Evolutionary conservation across 805 yeast species (phyloP), one percentile per base, ranked within the genome.

Genomic region (Lachancea kluyveri): DNA sequence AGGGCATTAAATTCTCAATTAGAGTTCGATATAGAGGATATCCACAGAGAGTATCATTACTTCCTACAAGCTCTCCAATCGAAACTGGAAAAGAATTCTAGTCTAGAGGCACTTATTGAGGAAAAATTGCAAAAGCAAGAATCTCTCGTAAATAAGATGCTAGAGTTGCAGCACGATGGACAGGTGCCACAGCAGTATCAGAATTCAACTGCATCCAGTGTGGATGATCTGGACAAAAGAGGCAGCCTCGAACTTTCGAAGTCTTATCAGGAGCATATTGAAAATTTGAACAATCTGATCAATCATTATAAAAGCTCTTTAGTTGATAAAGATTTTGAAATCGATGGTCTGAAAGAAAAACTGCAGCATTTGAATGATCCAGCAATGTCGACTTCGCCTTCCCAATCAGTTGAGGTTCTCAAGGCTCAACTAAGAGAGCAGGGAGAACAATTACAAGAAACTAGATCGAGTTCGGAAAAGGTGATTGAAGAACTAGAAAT

Each of bases 41-140:
- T 54, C 25, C 59, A 53, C 32, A 43, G 48, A 17, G 51, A 49
- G 21, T 54, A 54, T 33, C 57, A 46, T 12, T 39, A 41, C 11
- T 54, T 53, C 30, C 37, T 54, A n/a, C 44, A 39, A 13, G 41
- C 51, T 8, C 42, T 54, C 11, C 39, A 46, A 21, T 14, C 27
- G 15, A 53, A 52, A 27, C 28, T 54, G 12, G 41, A 34, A 17
- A 30, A 39, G 13, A 39, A 53, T 26, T 36, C 45, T 6, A 27
- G 37, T 9, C 28, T 47, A 29, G 53, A 46, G 29, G 24, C 30
- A 21, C 10, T 31, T 9, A 28, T 51, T 41, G 38, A 37, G 12
- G 26, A 28, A n/a, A 51, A 52, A 35, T 31, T 54, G 12, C 33
- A 40, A 14, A 36, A 40, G 26, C 59, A 55, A 31, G 38, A 40